Base-by-base conservation (phyloP, 495 filamentous ascomycete genomes). In the Xylaria cubensis region DNA sequence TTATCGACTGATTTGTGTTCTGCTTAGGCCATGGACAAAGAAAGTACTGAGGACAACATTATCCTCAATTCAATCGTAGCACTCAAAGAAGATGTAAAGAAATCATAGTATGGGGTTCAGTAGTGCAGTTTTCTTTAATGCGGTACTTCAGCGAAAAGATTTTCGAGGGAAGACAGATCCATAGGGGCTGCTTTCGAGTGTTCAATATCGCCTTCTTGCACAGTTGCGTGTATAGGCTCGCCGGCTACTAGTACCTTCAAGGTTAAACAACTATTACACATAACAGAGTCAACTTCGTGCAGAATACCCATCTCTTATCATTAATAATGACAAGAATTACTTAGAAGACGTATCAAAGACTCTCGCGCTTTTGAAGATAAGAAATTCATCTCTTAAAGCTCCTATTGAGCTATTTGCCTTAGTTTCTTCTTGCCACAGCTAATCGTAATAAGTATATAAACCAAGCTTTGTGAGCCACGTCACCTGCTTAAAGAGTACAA, bases 51-150 rank as follows among this genome's bases (percentile, higher is more conserved):
- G 19, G 29, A 62, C 34, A 62, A 12, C 17, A 41, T 62, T 62
- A 41, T 41, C 4, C 58, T 62, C 29, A 21, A 62, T 41, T 62
- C 34, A 3, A 62, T 41, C 19, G 58, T 41, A 19, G 19, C 32
- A 17, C 58, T 62, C 19, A 62, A 62, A 62, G 58, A 62, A 12
- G 58, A 62, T 62, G 58, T 41, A n/a, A 62, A 21, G 17, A 62
- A 62, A 62, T 9, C 39, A 10, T 62, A 62, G 19, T 34, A 34
- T 17, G 55, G 29, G 9, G 29, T 34, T 53, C 7, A 12, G 21
- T 9, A 17, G 42, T 46, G 2, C 42, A 19, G 42, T 17, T 46
- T 46, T 46, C 42, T 53, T n/a, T 12, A 26, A 10, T 53, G 21
- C 50, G n/a, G 50, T 24, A n/a, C 19, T 53, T 53, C 42, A 17